A percentile compares a stretch with the other conserved stretches of the same genome.
phyloP scores from a whole-genome alignment of 2,329 filamentous ascomycete species.

The Sporothrix brasiliensis region DNA sequence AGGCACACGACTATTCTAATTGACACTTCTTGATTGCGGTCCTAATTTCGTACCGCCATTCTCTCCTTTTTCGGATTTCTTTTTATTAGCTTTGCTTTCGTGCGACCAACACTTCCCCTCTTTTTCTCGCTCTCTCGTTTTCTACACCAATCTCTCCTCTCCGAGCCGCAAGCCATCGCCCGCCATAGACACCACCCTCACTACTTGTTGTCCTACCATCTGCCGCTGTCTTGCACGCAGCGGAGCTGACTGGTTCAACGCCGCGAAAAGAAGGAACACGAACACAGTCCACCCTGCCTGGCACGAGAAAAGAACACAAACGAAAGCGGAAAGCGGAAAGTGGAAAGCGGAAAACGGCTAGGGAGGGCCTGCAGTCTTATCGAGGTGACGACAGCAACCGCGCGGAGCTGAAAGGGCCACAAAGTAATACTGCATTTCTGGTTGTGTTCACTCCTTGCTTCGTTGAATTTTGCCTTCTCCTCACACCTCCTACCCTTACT shows the following conservation, averaged over 20 bases:
- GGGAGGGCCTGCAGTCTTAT: conserved; percentile 14
- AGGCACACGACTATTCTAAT: conserved; percentile 25
- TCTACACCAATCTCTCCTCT: conserved; percentile 30
- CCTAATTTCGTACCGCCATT: conserved; percentile 10
- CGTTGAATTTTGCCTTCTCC: not conserved
- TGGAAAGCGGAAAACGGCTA: not conserved
- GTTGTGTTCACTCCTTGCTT: conserved; percentile 12
- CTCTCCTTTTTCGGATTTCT: not conserved
- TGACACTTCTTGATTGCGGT: not conserved
- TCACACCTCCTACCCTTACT: not conserved
- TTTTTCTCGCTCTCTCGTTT: conserved; percentile 16
- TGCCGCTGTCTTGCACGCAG: conserved; percentile 20
- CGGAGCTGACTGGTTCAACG: conserved; percentile 23
- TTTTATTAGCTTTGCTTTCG: conserved; percentile 25
- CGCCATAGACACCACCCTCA: conserved; percentile 11
- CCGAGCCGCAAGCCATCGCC: conserved; percentile 31
- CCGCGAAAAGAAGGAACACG: not conserved
- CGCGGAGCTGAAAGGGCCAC: conserved; percentile 15
- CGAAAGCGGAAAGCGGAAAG: not conserved
- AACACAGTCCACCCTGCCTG: not conserved
- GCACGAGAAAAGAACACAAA: not conserved
- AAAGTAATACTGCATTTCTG: conserved; percentile 14
- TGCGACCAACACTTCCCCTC: conserved; percentile 5
- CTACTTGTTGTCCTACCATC: conserved; percentile 29
- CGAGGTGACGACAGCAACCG: not conserved